phyloP scores from a whole-genome alignment of 352 stramenopile species.

The Thraustotheca clavata region DNA sequence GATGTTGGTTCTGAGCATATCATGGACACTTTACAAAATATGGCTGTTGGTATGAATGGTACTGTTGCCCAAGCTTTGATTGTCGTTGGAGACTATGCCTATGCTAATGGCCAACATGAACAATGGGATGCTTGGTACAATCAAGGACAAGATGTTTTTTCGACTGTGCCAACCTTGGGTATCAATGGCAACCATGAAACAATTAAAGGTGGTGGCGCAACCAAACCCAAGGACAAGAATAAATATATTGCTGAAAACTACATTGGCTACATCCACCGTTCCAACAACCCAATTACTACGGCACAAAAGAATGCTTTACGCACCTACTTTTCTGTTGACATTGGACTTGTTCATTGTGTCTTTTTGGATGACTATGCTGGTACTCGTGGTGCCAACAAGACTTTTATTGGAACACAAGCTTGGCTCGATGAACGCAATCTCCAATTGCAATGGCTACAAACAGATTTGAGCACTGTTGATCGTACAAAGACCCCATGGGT shows the following conservation, averaged over 20 bases:
- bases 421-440: slow-evolving; percentile 30
- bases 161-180: slow-evolving; percentile 36
- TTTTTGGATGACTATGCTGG: slow-evolving; percentile 61
- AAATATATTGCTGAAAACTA: slow-evolving; percentile 27
- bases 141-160: slow-evolving; percentile 41
- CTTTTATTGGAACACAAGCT: slow-evolving; percentile 33
- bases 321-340: slow-evolving; percentile 49
- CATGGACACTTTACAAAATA: background rate
- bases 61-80: slow-evolving; percentile 38
- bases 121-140: slow-evolving; percentile 66
- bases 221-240: background rate
- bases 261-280: slow-evolving; percentile 38
- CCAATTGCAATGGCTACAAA: slow-evolving; percentile 27
- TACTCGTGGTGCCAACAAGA: slow-evolving; percentile 26
- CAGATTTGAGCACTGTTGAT: slow-evolving; percentile 27
- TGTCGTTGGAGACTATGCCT: slow-evolving; percentile 52
- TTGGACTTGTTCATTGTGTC: slow-evolving; percentile 46
- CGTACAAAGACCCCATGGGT: slow-evolving; percentile 31
- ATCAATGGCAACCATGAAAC: slow-evolving; percentile 72
- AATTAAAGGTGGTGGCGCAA: slow-evolving; percentile 27
- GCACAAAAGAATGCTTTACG: slow-evolving; percentile 28
- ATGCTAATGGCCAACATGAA: slow-evolving; percentile 52
- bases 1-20: slow-evolving; percentile 18
- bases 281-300: slow-evolving; percentile 42
- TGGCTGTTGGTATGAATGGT: slow-evolving; percentile 17